Evolutionary conservation across 2,329 filamentous ascomycete species (phyloP).

Genomic region (Epicoccum sorghinum): DNA sequence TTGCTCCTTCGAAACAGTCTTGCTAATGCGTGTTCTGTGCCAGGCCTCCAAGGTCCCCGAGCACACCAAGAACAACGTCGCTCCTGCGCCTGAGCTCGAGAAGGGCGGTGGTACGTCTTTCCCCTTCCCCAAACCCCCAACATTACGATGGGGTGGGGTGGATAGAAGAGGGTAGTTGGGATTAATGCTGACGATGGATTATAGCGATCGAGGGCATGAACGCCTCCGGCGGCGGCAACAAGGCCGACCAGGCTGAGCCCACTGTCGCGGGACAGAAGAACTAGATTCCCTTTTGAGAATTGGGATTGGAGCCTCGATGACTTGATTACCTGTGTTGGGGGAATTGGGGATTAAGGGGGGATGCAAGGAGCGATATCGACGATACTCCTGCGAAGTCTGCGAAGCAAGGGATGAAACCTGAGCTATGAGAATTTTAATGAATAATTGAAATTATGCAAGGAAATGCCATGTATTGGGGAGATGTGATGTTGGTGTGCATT

Average conservation of each 20-base stretch:
- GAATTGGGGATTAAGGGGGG: background rate
- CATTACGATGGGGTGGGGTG: no score
- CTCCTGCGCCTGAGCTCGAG: constrained; percentile 46
- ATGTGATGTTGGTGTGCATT: background rate
- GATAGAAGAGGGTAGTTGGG: no score
- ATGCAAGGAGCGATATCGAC: constrained; percentile 21
- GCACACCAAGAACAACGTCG: constrained; percentile 48
- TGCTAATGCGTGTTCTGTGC: no score
- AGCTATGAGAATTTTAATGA: constrained; percentile 8
- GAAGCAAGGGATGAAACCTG: constrained; percentile 14
- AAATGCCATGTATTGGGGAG: background rate
- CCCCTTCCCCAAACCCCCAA: background rate
- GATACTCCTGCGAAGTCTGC: constrained; percentile 16
- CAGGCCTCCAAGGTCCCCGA: constrained; percentile 29
- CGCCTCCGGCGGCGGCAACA: constrained; percentile 18
- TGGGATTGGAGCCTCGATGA: background rate
- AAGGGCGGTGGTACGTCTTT: constrained; percentile 44
- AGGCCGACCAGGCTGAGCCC: constrained; percentile 15
- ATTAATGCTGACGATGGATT: background rate
- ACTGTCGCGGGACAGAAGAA: constrained; percentile 15
- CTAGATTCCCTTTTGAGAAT: background rate
- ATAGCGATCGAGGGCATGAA: constrained; percentile 14
- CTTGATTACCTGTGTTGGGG: no score
- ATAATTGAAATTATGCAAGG: constrained; percentile 4
- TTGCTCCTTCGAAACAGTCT: no score